phyloP scores from a whole-genome alignment of 2,329 filamentous ascomycete species.

The Thermochaetoides dissita region DNA sequence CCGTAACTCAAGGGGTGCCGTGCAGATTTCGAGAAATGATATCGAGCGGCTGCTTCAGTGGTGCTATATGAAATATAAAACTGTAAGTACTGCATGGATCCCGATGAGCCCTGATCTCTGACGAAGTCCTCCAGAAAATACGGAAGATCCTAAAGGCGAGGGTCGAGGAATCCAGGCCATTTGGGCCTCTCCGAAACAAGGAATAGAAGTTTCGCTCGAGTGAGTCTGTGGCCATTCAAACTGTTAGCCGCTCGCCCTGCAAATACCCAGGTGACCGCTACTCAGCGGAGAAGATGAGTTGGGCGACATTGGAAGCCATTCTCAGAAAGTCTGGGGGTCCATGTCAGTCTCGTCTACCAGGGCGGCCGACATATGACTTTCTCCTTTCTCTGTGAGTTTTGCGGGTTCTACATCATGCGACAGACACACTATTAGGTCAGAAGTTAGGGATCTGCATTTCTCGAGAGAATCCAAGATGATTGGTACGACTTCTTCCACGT shows the following conservation, averaged over 20 bases:
- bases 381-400: neutral
- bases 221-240: neutral
- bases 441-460: too few species aligned
- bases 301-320: slow-evolving; percentile 1
- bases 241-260: neutral
- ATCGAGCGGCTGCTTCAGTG: neutral
- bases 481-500: too few species aligned
- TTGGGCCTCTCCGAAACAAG: slow-evolving; percentile 1
- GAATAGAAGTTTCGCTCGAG: neutral
- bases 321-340: slow-evolving; percentile 2
- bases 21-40: neutral
- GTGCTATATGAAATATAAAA: slow-evolving; percentile 1
- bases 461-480: too few species aligned
- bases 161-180: neutral
- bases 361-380: slow-evolving; percentile 1
- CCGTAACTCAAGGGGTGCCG: too few species aligned
- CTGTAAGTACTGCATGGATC: neutral
- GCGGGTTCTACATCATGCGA: too few species aligned
- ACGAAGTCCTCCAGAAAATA: neutral
- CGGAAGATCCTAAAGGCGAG: neutral
- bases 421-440: too few species aligned
- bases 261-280: neutral
- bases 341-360: neutral
- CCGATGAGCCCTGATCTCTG: neutral
- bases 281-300: neutral